phyloP scores from a whole-genome alignment of 2,329 filamentous ascomycete genomes.

The Aspergillus carbonarius region DNA sequence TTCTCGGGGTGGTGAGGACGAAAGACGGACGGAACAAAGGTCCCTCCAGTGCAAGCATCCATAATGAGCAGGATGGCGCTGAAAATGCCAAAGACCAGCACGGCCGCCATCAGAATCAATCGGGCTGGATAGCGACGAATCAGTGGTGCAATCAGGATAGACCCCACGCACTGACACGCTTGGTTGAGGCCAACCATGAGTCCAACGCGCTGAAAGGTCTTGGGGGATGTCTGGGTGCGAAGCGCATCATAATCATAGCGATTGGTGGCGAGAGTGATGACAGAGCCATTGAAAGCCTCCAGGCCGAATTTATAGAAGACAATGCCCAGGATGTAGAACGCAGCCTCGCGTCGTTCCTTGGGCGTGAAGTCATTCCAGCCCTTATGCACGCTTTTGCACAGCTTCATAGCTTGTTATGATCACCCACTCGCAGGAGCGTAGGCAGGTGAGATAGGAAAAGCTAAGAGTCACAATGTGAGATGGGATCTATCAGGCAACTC shows the following conservation, averaged over 20 bases:
- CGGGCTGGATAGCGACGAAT: conserved; percentile 17
- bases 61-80: conserved; percentile 18
- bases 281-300: conserved; percentile 18
- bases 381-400: conserved; percentile 9
- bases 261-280: conserved; percentile 17
- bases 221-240: conserved; percentile 7
- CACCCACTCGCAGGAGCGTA: background rate
- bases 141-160: conserved; percentile 17
- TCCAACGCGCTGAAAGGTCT: conserved; percentile 20
- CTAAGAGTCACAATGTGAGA: background rate
- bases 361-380: conserved; percentile 14
- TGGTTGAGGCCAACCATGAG: conserved; percentile 19
- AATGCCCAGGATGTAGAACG: conserved; percentile 16
- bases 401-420: conserved; percentile 1
- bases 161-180: conserved; percentile 18
- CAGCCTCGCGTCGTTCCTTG: conserved; percentile 13
- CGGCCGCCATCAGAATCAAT: conserved; percentile 10
- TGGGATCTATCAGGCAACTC: background rate
- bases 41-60: conserved; percentile 17
- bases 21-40: conserved; percentile 10
- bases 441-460: background rate
- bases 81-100: conserved; percentile 15
- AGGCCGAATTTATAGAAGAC: conserved; percentile 19
- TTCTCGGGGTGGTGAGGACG: conserved; percentile 11
- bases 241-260: conserved; percentile 19